Evolutionary conservation across 768 basidiomycete genomes (phyloP), one percentile per base, ranked within the genome.

Genomic region (Tulasnella sp.): DNA sequence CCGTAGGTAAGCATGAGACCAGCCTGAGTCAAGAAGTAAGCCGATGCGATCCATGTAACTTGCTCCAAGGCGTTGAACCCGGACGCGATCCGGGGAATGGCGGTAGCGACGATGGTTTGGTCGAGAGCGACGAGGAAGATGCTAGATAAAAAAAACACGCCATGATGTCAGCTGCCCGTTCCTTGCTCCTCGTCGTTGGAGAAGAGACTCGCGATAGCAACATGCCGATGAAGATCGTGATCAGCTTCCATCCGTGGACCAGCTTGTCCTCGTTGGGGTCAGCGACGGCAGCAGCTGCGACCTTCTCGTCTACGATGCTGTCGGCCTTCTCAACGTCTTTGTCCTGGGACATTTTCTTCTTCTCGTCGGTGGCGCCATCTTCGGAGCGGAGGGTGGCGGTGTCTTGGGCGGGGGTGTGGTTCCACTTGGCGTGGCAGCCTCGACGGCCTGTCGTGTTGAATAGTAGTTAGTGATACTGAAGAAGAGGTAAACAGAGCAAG

Each of bases 1-100:
- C 81, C 81, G 72, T 81, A 83, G 8, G 78, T 75, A 31, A 84
- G 80, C 22, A 81, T 54, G 46, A 75, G 50, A 41, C 80, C 74
- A 24, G 60, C 80, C 46, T 82, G 82, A 22, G 82, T 82, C 24
- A 82, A 34, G 74, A 82, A 76, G 74, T 82, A 82, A 46, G 64
- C 80, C 5, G 77, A 76, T 24, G 73, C 80, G 41, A 82, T 76
- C 82, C 82, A 82, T 28, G 80, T 81, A 34, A 82, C 77, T 42
- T 79, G 44, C 46, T 50, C 72, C 28, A 81, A 79, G 2, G 81
- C 81, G 48, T 81, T 48, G 79, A 81, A 81, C 16, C 80, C 54
- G 22, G 80, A 80, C 1, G 76, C 69, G 42, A 81, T 81, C 6
- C 48, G 28, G 1, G 81, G 78, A 28, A 80, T 80, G 28, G 81